These are phyloP conservation scores for Sporothrix brunneoviolacea DNA, from an alignment of 2,329 filamentous ascomycete species.

Conservation along the genomic window DNA sequence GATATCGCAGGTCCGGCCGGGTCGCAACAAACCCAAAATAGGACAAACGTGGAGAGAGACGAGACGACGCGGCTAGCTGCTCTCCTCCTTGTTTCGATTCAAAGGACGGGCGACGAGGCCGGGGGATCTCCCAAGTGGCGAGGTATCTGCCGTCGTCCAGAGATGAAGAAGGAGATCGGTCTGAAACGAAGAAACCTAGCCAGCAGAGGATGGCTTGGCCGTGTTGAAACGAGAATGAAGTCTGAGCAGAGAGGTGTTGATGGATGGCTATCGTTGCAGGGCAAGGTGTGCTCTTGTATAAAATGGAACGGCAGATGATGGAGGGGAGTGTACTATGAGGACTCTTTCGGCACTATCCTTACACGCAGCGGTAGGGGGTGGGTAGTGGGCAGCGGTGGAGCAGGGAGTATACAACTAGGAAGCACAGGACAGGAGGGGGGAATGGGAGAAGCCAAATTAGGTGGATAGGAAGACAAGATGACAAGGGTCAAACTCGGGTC, in stretches of 20 bases:
- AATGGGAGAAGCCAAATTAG: constrained; percentile 8
- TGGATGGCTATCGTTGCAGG: constrained; percentile 33
- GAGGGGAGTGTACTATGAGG: constrained; percentile 42
- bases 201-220: constrained; percentile 13
- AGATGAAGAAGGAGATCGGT: background rate
- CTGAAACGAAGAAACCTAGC: constrained; percentile 7
- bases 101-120: constrained; percentile 3
- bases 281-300: constrained; percentile 42
- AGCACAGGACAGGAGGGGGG: constrained; percentile 22
- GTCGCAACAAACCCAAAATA: background rate
- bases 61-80: background rate
- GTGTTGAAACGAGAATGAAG: constrained; percentile 25
- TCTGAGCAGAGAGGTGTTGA: constrained; percentile 24
- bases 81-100: constrained; percentile 10
- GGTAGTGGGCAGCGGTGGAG: constrained; percentile 22
- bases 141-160: constrained; percentile 1
- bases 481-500: constrained; percentile 11
- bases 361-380: constrained; percentile 20
- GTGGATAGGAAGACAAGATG: constrained; percentile 9
- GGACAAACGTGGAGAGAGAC: background rate
- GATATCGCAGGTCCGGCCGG: background rate
- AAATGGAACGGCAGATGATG: constrained; percentile 41
- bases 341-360: constrained; percentile 40
- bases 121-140: background rate
- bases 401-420: constrained; percentile 8